Evolutionary conservation across 73 alveolate genomes (phyloP).

Genomic region (Paramecium bursaria): DNA sequence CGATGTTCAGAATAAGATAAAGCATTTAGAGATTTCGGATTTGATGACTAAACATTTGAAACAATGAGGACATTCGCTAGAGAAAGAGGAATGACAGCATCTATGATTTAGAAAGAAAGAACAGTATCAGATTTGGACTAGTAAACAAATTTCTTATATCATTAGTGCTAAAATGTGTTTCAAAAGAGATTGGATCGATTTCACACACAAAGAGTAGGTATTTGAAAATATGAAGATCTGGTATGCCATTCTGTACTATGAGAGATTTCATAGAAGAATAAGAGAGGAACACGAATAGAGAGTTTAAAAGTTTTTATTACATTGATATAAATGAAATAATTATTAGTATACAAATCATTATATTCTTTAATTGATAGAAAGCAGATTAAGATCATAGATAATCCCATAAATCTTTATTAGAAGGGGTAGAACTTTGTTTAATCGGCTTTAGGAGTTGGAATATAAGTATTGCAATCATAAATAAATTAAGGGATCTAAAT

Average conservation of each 20-base stretch:
- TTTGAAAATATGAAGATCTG: constrained; percentile 61
- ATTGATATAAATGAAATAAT: no score
- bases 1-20: constrained; percentile 38
- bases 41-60: constrained; percentile 44
- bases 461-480: no score
- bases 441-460: no score
- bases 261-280: constrained; percentile 55
- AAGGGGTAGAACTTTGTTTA: no score
- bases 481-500: no score
- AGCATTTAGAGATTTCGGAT: constrained; percentile 65
- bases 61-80: constrained; percentile 63
- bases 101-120: constrained; percentile 3
- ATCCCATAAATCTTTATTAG: no score
- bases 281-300: constrained; percentile 39
- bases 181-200: constrained; percentile 64
- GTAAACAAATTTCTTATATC: constrained; percentile 11
- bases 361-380: no score
- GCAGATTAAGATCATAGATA: no score
- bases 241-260: constrained; percentile 68
- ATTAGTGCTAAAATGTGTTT: constrained; percentile 26
- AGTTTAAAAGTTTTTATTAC: constrained; percentile 47
- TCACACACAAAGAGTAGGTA: constrained; percentile 34
- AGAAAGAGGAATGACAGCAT: constrained; percentile 71
- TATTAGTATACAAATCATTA: no score
- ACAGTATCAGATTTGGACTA: constrained; percentile 23